A percentile compares a stretch with the other conserved stretches of the same genome.
Evolutionary conservation across 2,329 filamentous ascomycete species (phyloP).

Genomic region (Trichoderma simmonsii): DNA sequence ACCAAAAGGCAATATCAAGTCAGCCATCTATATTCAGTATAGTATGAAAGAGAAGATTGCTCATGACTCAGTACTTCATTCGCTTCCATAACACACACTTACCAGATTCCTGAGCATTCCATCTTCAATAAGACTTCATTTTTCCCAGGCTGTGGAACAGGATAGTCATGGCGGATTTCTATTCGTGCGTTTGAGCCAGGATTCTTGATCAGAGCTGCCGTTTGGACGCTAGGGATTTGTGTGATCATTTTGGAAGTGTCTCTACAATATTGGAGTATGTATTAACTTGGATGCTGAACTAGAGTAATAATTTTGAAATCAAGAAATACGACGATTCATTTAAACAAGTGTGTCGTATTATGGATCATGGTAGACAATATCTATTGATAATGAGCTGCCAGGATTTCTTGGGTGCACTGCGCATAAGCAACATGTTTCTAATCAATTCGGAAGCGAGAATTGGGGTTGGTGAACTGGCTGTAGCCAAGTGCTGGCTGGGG

Average conservation of each 20-base stretch:
- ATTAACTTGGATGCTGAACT: background rate
- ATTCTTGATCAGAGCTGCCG: background rate
- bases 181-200: background rate
- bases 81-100: background rate
- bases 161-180: background rate
- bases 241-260: background rate
- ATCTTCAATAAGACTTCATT: constrained; percentile 8
- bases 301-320: background rate
- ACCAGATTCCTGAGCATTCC: constrained; percentile 12
- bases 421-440: background rate
- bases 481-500: background rate
- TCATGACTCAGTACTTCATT: background rate
- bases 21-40: background rate
- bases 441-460: background rate
- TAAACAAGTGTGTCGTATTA: background rate
- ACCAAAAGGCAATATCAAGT: background rate
- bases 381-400: background rate
- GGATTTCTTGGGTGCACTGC: background rate
- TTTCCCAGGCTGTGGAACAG: background rate
- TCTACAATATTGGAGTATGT: background rate
- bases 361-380: background rate
- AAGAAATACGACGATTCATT: background rate
- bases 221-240: background rate
- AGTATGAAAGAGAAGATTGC: background rate
- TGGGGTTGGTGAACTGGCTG: background rate